Percentiles rank a stretch among this genome's conserved stretches.
phyloP scores from a whole-genome alignment of 177 flowering plant species.

The Tripterygium wilfordii region DNA sequence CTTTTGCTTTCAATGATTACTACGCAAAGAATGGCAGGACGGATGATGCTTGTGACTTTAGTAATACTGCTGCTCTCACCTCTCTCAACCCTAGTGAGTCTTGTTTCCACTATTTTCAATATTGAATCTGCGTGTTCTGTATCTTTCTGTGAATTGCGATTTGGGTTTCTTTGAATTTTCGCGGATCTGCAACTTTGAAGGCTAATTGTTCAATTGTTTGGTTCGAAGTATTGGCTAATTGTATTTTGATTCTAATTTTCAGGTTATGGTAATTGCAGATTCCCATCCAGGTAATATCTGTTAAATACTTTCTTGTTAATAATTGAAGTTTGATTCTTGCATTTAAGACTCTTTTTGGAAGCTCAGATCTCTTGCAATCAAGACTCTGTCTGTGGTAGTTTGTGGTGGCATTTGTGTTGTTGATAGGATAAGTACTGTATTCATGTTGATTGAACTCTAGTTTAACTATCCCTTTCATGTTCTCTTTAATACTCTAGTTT shows the following conservation, averaged over 20 bases:
- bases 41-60: conserved; percentile 60
- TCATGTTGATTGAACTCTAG: neutral
- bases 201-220: too few relatives aligned
- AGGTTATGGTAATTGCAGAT: conserved; percentile 65
- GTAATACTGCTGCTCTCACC: conserved; percentile 63
- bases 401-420: too few relatives aligned
- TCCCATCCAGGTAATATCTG: conserved; percentile 56
- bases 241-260: conserved; percentile 16
- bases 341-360: neutral
- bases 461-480: too few relatives aligned
- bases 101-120: neutral
- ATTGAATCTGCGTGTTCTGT: neutral
- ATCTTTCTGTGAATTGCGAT: neutral
- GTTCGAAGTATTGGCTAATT: conserved; percentile 3
- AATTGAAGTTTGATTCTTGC: neutral
- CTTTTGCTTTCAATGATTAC: conserved; percentile 84
- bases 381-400: too few relatives aligned
- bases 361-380: too few relatives aligned
- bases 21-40: conserved; percentile 43
- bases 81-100: conserved; percentile 74
- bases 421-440: too few relatives aligned
- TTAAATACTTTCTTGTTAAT: too few relatives aligned
- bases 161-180: neutral
- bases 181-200: too few relatives aligned
- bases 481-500: too few relatives aligned